Evolutionary conservation across 495 filamentous ascomycete species (phyloP).

Genomic region (Oidiodendron maius): DNA sequence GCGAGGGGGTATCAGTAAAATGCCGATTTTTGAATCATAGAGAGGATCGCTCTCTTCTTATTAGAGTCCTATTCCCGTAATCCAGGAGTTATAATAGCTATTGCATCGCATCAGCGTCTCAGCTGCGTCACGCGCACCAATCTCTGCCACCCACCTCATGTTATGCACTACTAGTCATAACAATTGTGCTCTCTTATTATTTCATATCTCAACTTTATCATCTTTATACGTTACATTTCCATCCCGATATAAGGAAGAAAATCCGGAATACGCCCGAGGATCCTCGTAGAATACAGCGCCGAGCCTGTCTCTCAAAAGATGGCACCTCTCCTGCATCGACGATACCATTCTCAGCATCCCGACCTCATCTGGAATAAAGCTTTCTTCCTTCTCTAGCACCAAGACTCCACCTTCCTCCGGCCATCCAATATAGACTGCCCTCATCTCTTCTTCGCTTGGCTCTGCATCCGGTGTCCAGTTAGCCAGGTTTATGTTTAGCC

Average conservation of each 20-base stretch:
- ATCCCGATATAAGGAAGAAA: conserved; percentile 1
- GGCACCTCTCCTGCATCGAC: conserved; percentile 7
- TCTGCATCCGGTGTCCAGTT: not conserved
- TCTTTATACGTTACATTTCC: too few species aligned
- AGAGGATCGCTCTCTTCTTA: too few species aligned
- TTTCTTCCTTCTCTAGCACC: not conserved
- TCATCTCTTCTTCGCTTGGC: conserved; percentile 3
- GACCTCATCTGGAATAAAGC: not conserved
- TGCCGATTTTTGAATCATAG: too few species aligned
- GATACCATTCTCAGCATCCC: conserved; percentile 2
- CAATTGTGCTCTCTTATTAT: too few species aligned
- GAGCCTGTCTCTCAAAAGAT: conserved; percentile 3
- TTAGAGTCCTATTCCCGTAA: too few species aligned
- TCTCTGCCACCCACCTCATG: too few species aligned
- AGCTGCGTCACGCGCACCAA: too few species aligned
- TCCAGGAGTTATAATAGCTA: too few species aligned
- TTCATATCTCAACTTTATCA: too few species aligned
- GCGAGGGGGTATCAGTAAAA: too few species aligned
- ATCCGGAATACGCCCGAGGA: not conserved
- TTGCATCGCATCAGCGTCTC: too few species aligned
- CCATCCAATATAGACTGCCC: not conserved
- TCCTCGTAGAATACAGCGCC: conserved; percentile 1
- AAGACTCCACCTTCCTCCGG: conserved; percentile 2
- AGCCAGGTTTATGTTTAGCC: not conserved
- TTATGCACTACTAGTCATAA: too few species aligned